Evolutionary conservation across 176 grass and related monocot genomes (phyloP).

Genomic region (Rhipidocladum racemiflorum): DNA sequence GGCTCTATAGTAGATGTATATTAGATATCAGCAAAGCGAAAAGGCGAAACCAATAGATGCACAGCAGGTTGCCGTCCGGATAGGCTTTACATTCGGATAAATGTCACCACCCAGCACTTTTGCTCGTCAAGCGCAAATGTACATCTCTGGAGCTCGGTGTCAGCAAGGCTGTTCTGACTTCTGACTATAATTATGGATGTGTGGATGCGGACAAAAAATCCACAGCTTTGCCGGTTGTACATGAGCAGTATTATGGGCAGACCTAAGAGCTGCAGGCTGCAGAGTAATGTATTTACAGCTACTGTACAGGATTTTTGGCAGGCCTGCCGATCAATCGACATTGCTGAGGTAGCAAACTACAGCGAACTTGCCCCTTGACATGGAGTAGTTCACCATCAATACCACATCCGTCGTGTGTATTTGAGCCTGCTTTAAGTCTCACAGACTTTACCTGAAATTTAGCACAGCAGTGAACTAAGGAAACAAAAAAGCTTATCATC

Average conservation of each 20-base stretch:
- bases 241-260: constrained; percentile 20
- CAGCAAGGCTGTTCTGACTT: constrained; percentile 35
- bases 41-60: constrained; percentile 20
- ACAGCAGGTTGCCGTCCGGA: constrained; percentile 24
- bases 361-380: constrained; percentile 79
- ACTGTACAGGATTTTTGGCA: constrained; percentile 52
- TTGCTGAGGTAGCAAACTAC: constrained; percentile 88
- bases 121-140: constrained; percentile 25
- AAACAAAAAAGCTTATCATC: background rate
- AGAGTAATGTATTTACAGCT: constrained; percentile 50
- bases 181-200: constrained; percentile 14
- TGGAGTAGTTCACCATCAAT: constrained; percentile 88
- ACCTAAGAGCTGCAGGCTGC: constrained; percentile 2
- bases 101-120: constrained; percentile 37
- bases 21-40: constrained; percentile 24
- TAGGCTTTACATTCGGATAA: constrained; percentile 47
- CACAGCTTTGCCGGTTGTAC: constrained; percentile 29
- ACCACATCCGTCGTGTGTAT: constrained; percentile 77
- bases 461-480: background rate
- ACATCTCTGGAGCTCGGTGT: constrained; percentile 15
- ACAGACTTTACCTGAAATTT: constrained; percentile 80
- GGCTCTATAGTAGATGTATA: constrained; percentile 12
- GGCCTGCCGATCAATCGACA: constrained; percentile 75
- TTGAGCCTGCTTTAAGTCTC: constrained; percentile 75
- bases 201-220: constrained; percentile 29